Base-by-base conservation (phyloP, 129 eudicot genomes). In the Pulicaria dysenterica region DNA sequence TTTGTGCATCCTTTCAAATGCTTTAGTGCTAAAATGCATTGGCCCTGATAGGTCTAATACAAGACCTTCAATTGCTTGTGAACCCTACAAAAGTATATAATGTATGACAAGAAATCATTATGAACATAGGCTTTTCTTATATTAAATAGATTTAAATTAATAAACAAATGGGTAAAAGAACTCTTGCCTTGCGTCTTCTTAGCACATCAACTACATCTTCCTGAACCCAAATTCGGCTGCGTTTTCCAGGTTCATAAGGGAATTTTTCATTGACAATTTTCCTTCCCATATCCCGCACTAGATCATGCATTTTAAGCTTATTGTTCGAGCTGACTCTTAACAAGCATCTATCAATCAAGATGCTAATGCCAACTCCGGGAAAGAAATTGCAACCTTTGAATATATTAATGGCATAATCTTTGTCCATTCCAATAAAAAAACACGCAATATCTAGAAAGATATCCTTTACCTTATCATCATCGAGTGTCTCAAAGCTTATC, bases 261-360 rank as follows among this genome's bases (percentile, higher is more conserved):
- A 43, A 76, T 55, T 56, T 59, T 46, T 76, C 62, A 55, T 36
- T 42, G 54, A 76, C 44, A 31, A 76, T 67, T 55, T 76, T 63
- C 46, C 73, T 76, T 53, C 75, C 80, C 75, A 67, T 67, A 17
- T 66, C 47, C 6, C 80, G 50, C n/a, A 75, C 58, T 62, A 64
- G 47, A 65, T 75, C 67, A 3, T 65, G 72, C 79, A 64, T 74
- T 37, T 38, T 74, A 4, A 74, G 49, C 41, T 31, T 11, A 53
- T 64, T 64, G 13, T 5, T 3, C n/a, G 16, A 5, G 34, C 62
- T 17, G 34, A 64, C 41, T 65, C 37, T 75, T 46, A 75, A 9
- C 53, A 75, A 75, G n/a, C 80, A 53, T 67, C 73, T 66, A 17
- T 45, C 50, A 39, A 54, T 66, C 57, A 76, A 67, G 63, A 24